phyloP scores from a whole-genome alignment of 1,284 basidiomycete species.

The Peniophora sp. region DNA sequence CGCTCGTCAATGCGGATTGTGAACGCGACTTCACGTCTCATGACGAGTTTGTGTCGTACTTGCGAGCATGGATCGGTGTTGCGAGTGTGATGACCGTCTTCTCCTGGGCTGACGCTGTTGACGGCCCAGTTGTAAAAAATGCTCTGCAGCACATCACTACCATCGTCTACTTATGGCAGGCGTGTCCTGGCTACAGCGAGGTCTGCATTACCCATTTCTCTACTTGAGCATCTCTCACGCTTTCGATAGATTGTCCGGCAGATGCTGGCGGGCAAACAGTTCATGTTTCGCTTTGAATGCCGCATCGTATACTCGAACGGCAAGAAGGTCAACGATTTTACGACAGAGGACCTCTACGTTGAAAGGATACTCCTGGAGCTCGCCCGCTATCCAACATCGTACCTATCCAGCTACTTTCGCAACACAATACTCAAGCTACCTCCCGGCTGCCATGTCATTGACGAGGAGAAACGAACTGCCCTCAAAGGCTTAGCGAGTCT shows the following conservation, averaged over 20 bases:
- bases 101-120: conserved; percentile 73
- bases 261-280: conserved; percentile 53
- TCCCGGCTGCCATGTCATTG: conserved; percentile 50
- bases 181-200: conserved; percentile 54
- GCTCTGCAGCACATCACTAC: no score
- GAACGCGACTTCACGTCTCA: conserved; percentile 28
- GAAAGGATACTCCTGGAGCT: conserved; percentile 60
- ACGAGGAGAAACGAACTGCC: conserved; percentile 46
- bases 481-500: conserved; percentile 54
- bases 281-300: conserved; percentile 55
- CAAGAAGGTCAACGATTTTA: conserved; percentile 23
- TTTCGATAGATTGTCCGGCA: conserved; percentile 53
- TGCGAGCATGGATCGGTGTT: conserved; percentile 60
- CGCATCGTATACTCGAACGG: conserved; percentile 47
- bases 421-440: conserved; percentile 46
- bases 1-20: conserved; percentile 25
- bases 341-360: conserved; percentile 52
- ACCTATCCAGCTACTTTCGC: conserved; percentile 49
- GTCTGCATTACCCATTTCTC: conserved; percentile 24
- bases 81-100: conserved; percentile 65
- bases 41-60: conserved; percentile 53
- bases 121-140: conserved; percentile 11
- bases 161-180: conserved; percentile 64
- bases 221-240: not conserved
- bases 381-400: conserved; percentile 49